Evolutionary conservation across 108 stramenopile species (phyloP).

Genomic region (Fistulifera pelliculosa): DNA sequence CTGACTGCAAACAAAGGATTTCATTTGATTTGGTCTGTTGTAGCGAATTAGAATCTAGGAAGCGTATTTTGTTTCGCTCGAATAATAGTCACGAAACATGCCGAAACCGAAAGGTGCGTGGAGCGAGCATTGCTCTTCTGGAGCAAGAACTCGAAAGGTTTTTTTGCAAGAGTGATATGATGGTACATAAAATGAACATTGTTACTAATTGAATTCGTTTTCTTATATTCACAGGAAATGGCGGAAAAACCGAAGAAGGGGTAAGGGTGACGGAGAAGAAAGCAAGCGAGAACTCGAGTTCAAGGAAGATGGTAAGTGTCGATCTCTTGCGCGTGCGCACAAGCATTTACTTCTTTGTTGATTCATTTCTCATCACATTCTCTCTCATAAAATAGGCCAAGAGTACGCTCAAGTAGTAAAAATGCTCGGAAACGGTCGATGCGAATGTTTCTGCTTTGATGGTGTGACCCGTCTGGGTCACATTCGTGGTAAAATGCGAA

Average conservation of each 20-base stretch:
- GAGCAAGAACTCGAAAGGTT: too few relatives aligned
- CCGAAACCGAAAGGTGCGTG: constrained; percentile 19
- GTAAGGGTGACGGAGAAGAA: constrained; percentile 99
- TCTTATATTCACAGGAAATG: constrained; percentile 73
- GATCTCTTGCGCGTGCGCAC: constrained; percentile 12
- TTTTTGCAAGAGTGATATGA: too few relatives aligned
- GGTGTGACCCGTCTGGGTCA: constrained; percentile 96
- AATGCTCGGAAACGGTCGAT: constrained; percentile 98
- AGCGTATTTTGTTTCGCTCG: too few relatives aligned
- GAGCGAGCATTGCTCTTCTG: too few relatives aligned
- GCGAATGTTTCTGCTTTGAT: constrained; percentile 98
- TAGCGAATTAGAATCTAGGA: too few relatives aligned
- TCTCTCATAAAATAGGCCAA: constrained; percentile 33
- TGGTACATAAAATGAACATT: too few relatives aligned
- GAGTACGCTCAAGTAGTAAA: constrained; percentile 91
- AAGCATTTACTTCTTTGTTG: background rate
- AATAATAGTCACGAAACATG: constrained; percentile 1
- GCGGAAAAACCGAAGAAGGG: constrained; percentile 98
- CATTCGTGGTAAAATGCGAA: constrained; percentile 99
- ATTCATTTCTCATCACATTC: background rate
- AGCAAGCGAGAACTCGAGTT: constrained; percentile 98
- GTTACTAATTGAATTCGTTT: background rate
- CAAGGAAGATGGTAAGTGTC: constrained; percentile 88
- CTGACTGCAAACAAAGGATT: too few relatives aligned
- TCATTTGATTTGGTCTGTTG: too few relatives aligned